Conservation (phyloP, 2,329 filamentous ascomycete genomes). For the Penicillium sp. region DNA sequence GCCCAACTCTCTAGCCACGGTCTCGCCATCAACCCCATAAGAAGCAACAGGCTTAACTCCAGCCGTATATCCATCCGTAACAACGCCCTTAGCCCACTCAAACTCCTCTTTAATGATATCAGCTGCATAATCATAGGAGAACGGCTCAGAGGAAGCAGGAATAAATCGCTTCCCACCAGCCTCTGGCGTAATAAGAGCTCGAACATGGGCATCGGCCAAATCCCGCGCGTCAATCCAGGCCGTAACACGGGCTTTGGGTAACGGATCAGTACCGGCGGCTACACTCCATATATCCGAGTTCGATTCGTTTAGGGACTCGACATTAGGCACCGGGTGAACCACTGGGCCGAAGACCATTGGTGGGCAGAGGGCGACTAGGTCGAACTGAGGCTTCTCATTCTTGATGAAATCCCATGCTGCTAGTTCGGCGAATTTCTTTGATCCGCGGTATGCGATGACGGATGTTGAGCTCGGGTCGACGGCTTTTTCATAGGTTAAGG, state of each 20-base stretch:
- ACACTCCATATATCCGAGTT: conserved; percentile 46
- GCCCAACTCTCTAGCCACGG: conserved; percentile 42
- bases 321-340: conserved; percentile 38
- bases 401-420: conserved; percentile 37
- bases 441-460: conserved; percentile 32
- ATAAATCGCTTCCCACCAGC: conserved; percentile 40
- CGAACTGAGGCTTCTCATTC: conserved; percentile 27
- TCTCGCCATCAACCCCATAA: conserved; percentile 46
- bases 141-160: conserved; percentile 44
- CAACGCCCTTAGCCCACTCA: conserved; percentile 33
- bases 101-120: conserved; percentile 46
- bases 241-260: conserved; percentile 35
- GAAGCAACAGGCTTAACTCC: conserved; percentile 33
- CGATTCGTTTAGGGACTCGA: conserved; percentile 45
- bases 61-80: conserved; percentile 35
- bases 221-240: conserved; percentile 51
- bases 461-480: conserved; percentile 16
- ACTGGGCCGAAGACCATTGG: conserved; percentile 50
- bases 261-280: conserved; percentile 33
- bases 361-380: conserved; percentile 49
- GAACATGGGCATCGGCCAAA: conserved; percentile 47
- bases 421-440: conserved; percentile 34
- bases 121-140: conserved; percentile 49
- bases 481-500: conserved; percentile 30
- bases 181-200: conserved; percentile 40